These are phyloP conservation scores for Saitozyma podzolica DNA, from an alignment of 768 basidiomycete genomes.

Conservation along the genomic window DNA sequence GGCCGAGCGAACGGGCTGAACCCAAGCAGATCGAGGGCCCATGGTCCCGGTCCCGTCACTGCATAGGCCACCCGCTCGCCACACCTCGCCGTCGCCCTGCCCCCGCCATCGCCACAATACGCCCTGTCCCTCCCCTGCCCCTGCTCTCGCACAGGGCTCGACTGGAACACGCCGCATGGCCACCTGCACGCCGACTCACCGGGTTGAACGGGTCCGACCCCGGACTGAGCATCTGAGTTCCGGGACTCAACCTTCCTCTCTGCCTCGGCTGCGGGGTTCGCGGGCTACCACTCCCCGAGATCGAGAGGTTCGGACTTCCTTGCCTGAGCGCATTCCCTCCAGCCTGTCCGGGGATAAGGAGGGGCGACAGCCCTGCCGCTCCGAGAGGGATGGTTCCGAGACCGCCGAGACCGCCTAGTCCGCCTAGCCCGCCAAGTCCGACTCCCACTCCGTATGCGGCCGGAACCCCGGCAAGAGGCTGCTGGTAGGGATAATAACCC, in stretches of 20 bases:
- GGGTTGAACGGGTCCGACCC: constrained; percentile 52
- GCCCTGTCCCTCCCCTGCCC: too few species aligned
- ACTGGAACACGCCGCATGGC: too few species aligned
- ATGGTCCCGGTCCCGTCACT: too few species aligned
- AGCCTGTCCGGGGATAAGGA: constrained; percentile 5
- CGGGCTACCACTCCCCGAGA: constrained; percentile 8
- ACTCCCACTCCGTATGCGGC: too few species aligned
- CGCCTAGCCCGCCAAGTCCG: background rate
- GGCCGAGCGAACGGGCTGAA: too few species aligned
- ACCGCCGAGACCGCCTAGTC: background rate
- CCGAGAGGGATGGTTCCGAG: background rate
- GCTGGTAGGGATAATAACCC: constrained; percentile 17
- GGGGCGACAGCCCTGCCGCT: background rate
- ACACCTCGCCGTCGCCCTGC: too few species aligned
- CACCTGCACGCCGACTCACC: constrained; percentile 24
- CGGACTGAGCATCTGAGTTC: constrained; percentile 47
- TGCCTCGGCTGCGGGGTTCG: constrained; percentile 21
- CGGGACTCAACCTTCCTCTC: constrained; percentile 39
- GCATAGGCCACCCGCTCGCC: too few species aligned
- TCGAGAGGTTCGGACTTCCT: constrained; percentile 9
- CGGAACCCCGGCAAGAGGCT: constrained; percentile 1
- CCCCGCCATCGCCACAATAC: too few species aligned
- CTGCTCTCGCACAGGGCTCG: too few species aligned
- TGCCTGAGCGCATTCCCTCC: background rate
- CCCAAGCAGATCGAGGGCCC: too few species aligned